Percentiles rank a stretch among this genome's conserved stretches.
phyloP scores from a whole-genome alignment of 805 yeast species.

The Metschnikowia dekortorum region DNA sequence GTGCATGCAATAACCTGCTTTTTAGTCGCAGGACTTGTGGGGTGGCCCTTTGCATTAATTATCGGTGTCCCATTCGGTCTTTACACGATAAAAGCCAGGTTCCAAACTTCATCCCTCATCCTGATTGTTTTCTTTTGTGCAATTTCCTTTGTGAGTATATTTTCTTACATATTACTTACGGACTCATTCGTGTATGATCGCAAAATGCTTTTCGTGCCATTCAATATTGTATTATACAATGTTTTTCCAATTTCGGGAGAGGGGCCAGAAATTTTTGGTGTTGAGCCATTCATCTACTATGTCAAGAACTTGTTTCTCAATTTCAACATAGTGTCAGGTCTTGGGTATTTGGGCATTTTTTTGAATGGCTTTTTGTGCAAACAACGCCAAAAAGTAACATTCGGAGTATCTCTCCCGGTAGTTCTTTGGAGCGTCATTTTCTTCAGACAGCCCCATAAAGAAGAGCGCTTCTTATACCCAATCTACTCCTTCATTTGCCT shows the following conservation, averaged over 20 bases:
- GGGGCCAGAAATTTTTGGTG: slow-evolving; percentile 91
- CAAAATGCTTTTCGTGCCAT: slow-evolving; percentile 62
- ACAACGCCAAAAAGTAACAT: slow-evolving; percentile 6
- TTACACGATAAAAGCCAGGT: slow-evolving; percentile 23
- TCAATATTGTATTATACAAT: slow-evolving; percentile 79
- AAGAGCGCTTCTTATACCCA: slow-evolving; percentile 87
- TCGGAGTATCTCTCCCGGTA: slow-evolving; percentile 40
- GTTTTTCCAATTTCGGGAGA: slow-evolving; percentile 63
- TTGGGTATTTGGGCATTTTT: slow-evolving; percentile 40
- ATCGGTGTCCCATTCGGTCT: slow-evolving; percentile 57
- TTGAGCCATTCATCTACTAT: slow-evolving; percentile 75
- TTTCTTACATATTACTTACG: slow-evolving; percentile 30
- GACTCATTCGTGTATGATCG: slow-evolving; percentile 61
- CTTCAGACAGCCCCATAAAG: slow-evolving; percentile 80
- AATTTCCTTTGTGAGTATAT: slow-evolving; percentile 16
- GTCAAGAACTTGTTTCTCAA: slow-evolving; percentile 64
- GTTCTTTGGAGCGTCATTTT: slow-evolving; percentile 66
- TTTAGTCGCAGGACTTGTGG: slow-evolving; percentile 68
- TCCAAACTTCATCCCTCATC: slow-evolving; percentile 12
- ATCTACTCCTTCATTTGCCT: slow-evolving; percentile 66
- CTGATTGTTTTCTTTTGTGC: slow-evolving; percentile 8
- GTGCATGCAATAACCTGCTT: slow-evolving; percentile 29
- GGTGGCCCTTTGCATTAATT: slow-evolving; percentile 86
- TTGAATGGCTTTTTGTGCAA: slow-evolving; percentile 17
- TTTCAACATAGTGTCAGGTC: slow-evolving; percentile 53